phyloP scores from a whole-genome alignment of 1,284 basidiomycete species.

The Pseudozyma flocculosa region DNA sequence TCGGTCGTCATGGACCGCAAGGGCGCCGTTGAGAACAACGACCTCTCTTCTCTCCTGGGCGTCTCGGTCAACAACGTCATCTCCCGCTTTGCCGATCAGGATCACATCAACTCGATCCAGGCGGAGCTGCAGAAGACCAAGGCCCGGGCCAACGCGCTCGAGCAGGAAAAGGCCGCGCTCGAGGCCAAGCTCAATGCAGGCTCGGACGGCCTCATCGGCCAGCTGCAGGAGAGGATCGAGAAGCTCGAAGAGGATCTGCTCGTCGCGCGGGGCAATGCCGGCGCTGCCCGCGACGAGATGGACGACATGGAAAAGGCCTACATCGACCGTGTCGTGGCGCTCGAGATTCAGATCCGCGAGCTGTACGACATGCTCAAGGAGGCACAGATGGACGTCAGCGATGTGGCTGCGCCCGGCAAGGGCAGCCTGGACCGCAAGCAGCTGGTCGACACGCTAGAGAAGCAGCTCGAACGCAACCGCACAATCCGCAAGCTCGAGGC shows the following conservation, averaged over 20 bases:
- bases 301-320: slow-evolving; percentile 78
- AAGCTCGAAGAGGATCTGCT: slow-evolving; percentile 78
- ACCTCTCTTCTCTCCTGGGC: slow-evolving; percentile 79
- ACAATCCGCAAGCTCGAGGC: slow-evolving; percentile 58
- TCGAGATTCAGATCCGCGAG: slow-evolving; percentile 90
- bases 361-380: slow-evolving; percentile 79
- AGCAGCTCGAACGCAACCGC: slow-evolving; percentile 56
- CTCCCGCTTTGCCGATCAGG: slow-evolving; percentile 86
- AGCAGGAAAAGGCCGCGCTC: slow-evolving; percentile 62
- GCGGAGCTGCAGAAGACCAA: slow-evolving; percentile 74
- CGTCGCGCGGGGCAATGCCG: slow-evolving; percentile 73
- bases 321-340: slow-evolving; percentile 80
- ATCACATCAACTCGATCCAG: slow-evolving; percentile 76
- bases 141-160: slow-evolving; percentile 72
- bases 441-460: slow-evolving; percentile 65
- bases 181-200: slow-evolving; percentile 79
- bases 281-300: slow-evolving; percentile 64
- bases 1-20: slow-evolving; percentile 88
- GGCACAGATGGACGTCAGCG: slow-evolving; percentile 70
- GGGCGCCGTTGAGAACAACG: slow-evolving; percentile 66
- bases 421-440: slow-evolving; percentile 50
- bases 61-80: slow-evolving; percentile 86
- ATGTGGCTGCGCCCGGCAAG: slow-evolving; percentile 37
- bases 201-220: slow-evolving; percentile 78
- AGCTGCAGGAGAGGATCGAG: slow-evolving; percentile 72